Base-by-base conservation (phyloP, 2,329 filamentous ascomycete genomes). In the Pyrenophora graminea region DNA sequence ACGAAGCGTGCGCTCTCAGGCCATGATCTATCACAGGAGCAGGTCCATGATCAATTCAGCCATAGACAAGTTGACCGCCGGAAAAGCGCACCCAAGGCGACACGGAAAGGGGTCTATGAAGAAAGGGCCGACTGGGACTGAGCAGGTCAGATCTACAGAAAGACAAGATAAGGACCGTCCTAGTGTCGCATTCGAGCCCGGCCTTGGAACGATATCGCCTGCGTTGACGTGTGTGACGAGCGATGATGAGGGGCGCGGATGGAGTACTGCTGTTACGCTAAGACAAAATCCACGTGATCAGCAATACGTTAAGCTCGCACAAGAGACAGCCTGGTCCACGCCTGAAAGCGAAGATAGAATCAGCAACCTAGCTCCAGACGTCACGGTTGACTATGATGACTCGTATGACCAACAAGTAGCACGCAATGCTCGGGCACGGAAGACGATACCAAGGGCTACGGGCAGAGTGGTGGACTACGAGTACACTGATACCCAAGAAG, bases 1-100 rank as follows among this genome's bases (percentile, higher is more conserved):
- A 47, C 58, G 62, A 30, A 67, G 59, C 40, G 61, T 72, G 38
- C 69, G 69, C 7, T 71, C 68, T 4, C 67, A 70, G 44, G 69
- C 65, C 19, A 72, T 71, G 69, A 64, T 62, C 6, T 60, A 67
- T 17, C 66, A 66, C 47, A 53, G 64, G 37, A 68, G 65, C 37
- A 61, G 59, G 36, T 48, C 52, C 12, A 39, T 52, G 52, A 18
- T 9, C 27, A 30, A 2, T 30, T 12, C 27, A 30, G 27, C 9
- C 27, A 4, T 13, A 9, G 4, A 12, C 27, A 30, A 30, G 27
- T 13, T 30, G 27, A 12, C 27, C 9, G 27, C 27, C 12, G 27
- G n/a, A 6, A 1, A 31, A 1, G 25, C 21, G 27, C 2, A 1
- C 19, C 34, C 23, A 25, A 25, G 23, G 23, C 23, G 27, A 12